Percentiles rank a stretch among this genome's conserved stretches.
Conservation (phyloP, 257 asterid species). For the Rhazya stricta region DNA sequence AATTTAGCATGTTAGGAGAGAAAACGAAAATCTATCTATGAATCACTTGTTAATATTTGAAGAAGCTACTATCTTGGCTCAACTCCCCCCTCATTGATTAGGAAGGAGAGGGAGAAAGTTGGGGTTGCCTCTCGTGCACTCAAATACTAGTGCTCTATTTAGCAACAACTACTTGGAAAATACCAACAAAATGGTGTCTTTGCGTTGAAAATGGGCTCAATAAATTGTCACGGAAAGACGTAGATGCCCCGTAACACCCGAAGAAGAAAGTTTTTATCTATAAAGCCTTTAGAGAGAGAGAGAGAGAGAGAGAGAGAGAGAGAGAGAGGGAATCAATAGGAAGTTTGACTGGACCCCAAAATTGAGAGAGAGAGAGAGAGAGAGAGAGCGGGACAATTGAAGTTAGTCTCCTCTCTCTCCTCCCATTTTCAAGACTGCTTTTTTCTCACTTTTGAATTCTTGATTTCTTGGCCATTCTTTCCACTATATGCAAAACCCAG, state of each 20-base stretch:
- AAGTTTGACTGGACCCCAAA: slow-evolving; percentile 66
- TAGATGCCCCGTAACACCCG: slow-evolving; percentile 41
- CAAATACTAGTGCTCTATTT: slow-evolving; percentile 15
- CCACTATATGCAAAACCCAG: neutral
- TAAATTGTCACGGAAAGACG: slow-evolving; percentile 26
- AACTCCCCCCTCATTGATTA: neutral
- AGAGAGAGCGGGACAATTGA: neutral
- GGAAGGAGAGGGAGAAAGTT: slow-evolving; percentile 6
- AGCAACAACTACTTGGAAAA: slow-evolving; percentile 25
- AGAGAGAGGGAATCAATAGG: slow-evolving; percentile 46
- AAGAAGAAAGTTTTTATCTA: neutral
- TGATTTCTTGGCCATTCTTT: neutral
- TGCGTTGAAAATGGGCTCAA: slow-evolving; percentile 26
- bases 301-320: neutral
- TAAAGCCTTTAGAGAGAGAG: slow-evolving; percentile 3
- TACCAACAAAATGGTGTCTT: slow-evolving; percentile 1
- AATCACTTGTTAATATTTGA: no score
- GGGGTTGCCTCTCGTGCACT: slow-evolving; percentile 40
- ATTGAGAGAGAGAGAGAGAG: slow-evolving; percentile 19
- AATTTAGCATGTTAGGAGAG: no score
- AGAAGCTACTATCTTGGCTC: neutral
- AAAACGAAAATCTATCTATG: no score
- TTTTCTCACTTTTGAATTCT: neutral
- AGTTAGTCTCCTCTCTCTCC: neutral
- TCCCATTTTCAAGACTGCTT: neutral